Evolutionary conservation across 768 basidiomycete species (phyloP), one percentile per base, ranked within the genome.

Genomic region (Rhodocollybia butyracea): DNA sequence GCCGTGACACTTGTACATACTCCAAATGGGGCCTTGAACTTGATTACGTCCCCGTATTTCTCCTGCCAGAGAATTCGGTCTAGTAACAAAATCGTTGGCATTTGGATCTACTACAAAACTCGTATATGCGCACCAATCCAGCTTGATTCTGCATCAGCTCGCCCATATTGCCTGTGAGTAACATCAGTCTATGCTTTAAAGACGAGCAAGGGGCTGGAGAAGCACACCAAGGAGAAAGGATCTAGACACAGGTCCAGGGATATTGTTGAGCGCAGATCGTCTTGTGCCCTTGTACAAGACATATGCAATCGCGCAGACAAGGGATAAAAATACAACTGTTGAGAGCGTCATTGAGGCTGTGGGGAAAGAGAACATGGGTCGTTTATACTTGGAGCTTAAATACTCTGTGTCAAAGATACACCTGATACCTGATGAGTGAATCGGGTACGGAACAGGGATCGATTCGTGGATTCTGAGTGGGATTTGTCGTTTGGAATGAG

Each of bases 41-140:
- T 39, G 5, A 58, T 27, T 15, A 54, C 52, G 17, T 46, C 21
- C 10, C 57, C 57, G 36, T 58, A 58, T 1, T 8, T 39, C n/a
- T 39, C 41, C 36, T 58, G 51, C 57, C 52, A 58, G 29, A 47
- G 4, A 53, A 24, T 12, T 53, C 43, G 12, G 31, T 43, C 56
- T 57, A 27, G 10, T 13, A 3, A 5, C 24, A 11, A 17, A 34
- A 32, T 7, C 30, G 24, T 13, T 10, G 30, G 2, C 13, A 6
- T 19, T 21, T 29, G 17, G n/a, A n/a, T n/a, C 10, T 17, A 15
- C 19, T 10, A 19, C 5, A 36, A 7, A 13, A 15, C 30, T 30
- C 30, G 21, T 31, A 12, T 3, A 2, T 11, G 11, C 36, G 31
- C 30, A 58, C 57, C 30, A 41, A 15, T 24, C 51, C 57, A 3